Evolutionary conservation across 768 basidiomycete genomes (phyloP).

Genomic region (Leccinum disarticulatum): DNA sequence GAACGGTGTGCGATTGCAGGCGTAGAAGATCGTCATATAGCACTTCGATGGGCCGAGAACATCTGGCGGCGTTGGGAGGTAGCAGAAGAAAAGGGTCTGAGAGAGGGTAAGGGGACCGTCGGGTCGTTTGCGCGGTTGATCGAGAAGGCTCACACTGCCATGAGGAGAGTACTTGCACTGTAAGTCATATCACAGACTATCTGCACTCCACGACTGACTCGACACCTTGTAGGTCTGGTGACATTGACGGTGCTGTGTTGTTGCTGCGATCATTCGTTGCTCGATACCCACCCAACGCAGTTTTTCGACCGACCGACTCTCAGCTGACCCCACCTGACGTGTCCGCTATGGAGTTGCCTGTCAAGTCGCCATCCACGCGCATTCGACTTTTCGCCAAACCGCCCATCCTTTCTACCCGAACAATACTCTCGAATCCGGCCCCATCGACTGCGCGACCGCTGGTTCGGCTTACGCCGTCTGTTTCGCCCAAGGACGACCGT

Average conservation of each 20-base stretch:
- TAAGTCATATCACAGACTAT: slow-evolving; percentile 37
- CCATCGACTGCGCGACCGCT: slow-evolving; percentile 48
- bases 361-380: neutral
- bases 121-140: slow-evolving; percentile 46
- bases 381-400: slow-evolving; percentile 39
- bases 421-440: slow-evolving; percentile 39
- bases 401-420: slow-evolving; percentile 57
- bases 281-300: slow-evolving; percentile 59
- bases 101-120: slow-evolving; percentile 21
- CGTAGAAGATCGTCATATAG: slow-evolving; percentile 46
- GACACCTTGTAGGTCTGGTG: slow-evolving; percentile 40
- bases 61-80: slow-evolving; percentile 67
- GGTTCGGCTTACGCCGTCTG: slow-evolving; percentile 62
- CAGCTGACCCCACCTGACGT: neutral
- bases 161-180: slow-evolving; percentile 65
- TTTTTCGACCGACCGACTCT: slow-evolving; percentile 38
- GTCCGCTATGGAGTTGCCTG: neutral
- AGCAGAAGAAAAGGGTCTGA: slow-evolving; percentile 42
- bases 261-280: slow-evolving; percentile 61
- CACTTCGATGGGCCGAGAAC: slow-evolving; percentile 52
- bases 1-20: slow-evolving; percentile 55
- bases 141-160: slow-evolving; percentile 67
- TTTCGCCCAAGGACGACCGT: slow-evolving; percentile 67
- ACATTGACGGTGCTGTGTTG: slow-evolving; percentile 52
- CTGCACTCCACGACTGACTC: slow-evolving; percentile 1